These are phyloP conservation scores for Fistulinella prunicolor DNA, from an alignment of 768 basidiomycete species.

Conservation along the genomic window DNA sequence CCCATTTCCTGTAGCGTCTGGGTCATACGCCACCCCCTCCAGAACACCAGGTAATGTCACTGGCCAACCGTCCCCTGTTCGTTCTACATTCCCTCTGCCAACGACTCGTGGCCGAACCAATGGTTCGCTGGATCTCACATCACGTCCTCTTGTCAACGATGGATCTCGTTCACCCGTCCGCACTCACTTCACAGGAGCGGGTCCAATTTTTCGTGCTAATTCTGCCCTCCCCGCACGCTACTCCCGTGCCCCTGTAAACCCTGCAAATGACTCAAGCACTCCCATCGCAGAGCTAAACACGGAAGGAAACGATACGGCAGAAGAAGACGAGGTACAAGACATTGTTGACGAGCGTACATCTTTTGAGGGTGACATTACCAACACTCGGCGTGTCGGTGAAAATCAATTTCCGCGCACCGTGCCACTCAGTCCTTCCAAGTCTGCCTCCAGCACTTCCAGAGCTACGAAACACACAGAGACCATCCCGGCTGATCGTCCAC, in stretches of 20 bases:
- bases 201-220: constrained; percentile 40
- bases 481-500: constrained; percentile 18
- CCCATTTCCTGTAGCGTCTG: constrained; percentile 16
- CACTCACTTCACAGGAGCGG: constrained; percentile 25
- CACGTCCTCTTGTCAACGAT: constrained; percentile 11
- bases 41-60: constrained; percentile 21
- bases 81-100: constrained; percentile 34
- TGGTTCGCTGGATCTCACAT: constrained; percentile 27
- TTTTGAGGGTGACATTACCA: constrained; percentile 36
- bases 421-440: constrained; percentile 41
- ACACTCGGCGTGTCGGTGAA: constrained; percentile 43
- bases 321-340: constrained; percentile 24
- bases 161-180: constrained; percentile 28
- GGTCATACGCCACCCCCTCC: constrained; percentile 7
- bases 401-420: constrained; percentile 55
- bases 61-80: constrained; percentile 26
- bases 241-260: constrained; percentile 18
- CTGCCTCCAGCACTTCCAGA: constrained; percentile 7
- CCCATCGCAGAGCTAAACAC: constrained; percentile 10
- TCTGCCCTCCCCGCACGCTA: constrained; percentile 40
- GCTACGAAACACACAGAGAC: constrained; percentile 1
- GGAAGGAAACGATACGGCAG: constrained; percentile 27
- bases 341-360: constrained; percentile 29
- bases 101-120: constrained; percentile 19
- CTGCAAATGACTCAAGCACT: constrained; percentile 10